A percentile compares a stretch with the other conserved stretches of the same genome.
Evolutionary conservation across 2,329 filamentous ascomycete species (phyloP).

Genomic region (Ilyonectria destructans): DNA sequence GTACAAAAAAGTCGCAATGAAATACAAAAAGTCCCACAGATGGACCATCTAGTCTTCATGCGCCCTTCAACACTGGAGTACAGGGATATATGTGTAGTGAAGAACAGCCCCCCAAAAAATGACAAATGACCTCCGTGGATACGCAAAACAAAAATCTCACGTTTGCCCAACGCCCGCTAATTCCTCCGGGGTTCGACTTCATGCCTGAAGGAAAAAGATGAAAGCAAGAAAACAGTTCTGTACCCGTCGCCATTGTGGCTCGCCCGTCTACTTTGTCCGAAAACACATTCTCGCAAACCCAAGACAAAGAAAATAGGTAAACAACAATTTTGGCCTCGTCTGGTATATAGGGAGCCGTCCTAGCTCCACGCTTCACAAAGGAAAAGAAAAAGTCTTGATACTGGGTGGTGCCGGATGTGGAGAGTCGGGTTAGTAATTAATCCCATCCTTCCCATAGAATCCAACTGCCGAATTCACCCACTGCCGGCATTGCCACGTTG

Average conservation of each 20-base stretch:
- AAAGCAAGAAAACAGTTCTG: constrained; percentile 29
- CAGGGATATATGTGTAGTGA: constrained; percentile 23
- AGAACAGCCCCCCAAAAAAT: constrained; percentile 13
- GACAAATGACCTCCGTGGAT: constrained; percentile 7
- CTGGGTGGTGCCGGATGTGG: neutral
- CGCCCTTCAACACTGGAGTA: constrained; percentile 13
- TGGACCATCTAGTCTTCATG: constrained; percentile 12
- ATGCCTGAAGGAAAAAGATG: constrained; percentile 5
- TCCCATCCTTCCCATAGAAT: constrained; percentile 61
- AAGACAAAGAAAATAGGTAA: constrained; percentile 32
- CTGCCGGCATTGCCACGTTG: constrained; percentile 46
- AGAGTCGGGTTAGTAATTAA: constrained; percentile 32
- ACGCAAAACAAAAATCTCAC: constrained; percentile 6
- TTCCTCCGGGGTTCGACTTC: constrained; percentile 28
- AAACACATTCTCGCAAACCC: constrained; percentile 17
- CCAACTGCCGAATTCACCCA: constrained; percentile 55
- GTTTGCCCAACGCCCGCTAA: constrained; percentile 46
- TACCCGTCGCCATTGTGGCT: constrained; percentile 38
- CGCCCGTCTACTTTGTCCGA: constrained; percentile 33
- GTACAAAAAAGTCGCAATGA: constrained; percentile 12
- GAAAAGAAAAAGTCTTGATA: constrained; percentile 16
- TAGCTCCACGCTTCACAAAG: constrained; percentile 5
- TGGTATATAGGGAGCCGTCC: constrained; percentile 6
- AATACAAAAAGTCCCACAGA: constrained; percentile 9
- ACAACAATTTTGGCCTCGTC: constrained; percentile 14